Percentiles rank a stretch among this genome's conserved stretches.
phyloP scores from a whole-genome alignment of 2,329 filamentous ascomycete genomes.

The Microdochium trichocladiopsis region DNA sequence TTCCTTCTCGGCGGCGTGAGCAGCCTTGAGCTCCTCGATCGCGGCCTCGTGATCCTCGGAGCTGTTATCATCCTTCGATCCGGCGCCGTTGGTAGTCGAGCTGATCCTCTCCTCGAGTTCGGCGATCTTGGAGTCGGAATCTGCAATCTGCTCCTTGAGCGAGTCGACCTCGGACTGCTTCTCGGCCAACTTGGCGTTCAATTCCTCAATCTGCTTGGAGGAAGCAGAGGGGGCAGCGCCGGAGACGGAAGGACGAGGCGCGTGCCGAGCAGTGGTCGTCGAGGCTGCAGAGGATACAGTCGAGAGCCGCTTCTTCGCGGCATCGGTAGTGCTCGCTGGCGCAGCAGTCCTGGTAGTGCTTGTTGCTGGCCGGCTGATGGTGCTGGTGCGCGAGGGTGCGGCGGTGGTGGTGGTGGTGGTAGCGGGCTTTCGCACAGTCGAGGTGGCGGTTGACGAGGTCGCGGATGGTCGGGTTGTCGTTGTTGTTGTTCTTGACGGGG shows the following conservation, averaged over 20 bases:
- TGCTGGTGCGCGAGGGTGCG: constrained; percentile 22
- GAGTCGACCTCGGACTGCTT: constrained; percentile 51
- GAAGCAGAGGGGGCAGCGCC: constrained; percentile 29
- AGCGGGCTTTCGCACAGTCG: constrained; percentile 22
- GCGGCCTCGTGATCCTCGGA: constrained; percentile 35
- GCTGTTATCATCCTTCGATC: constrained; percentile 31
- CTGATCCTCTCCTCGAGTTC: constrained; percentile 46
- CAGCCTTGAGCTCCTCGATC: constrained; percentile 39
- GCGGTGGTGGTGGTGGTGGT: constrained; percentile 10
- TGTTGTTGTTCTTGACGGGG: constrained; percentile 22
- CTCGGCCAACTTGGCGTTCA: constrained; percentile 51
- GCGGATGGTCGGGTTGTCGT: constrained; percentile 26
- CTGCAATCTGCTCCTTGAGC: constrained; percentile 48
- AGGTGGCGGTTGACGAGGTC: constrained; percentile 12
- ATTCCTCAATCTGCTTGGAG: constrained; percentile 50
- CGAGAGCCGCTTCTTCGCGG: constrained; percentile 51
- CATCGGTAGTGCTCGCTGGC: constrained; percentile 23
- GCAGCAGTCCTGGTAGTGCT: constrained; percentile 22
- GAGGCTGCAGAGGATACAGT: constrained; percentile 32
- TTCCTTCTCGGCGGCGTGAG: constrained; percentile 41
- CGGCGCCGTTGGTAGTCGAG: constrained; percentile 26
- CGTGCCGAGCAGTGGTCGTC: constrained; percentile 30
- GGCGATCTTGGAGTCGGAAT: constrained; percentile 47
- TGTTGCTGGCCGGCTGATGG: constrained; percentile 27
- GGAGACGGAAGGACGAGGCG: constrained; percentile 31